A percentile compares a stretch with the other conserved stretches of the same genome.
Evolutionary conservation across 352 stramenopile species (phyloP).

Genomic region (Peronospora destructor): DNA sequence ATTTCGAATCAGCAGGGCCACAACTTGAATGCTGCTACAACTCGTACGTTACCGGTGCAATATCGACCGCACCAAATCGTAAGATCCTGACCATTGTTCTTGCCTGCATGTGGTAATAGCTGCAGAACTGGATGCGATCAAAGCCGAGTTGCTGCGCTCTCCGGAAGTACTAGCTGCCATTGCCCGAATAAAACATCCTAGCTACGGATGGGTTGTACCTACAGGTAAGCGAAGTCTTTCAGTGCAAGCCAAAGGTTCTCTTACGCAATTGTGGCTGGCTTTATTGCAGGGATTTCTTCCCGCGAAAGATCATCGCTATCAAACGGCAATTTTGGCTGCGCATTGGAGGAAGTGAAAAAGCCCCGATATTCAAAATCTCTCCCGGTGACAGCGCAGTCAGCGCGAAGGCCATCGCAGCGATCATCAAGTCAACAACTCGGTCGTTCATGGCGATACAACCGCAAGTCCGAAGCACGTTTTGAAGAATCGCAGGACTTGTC

Average conservation of each 20-base stretch:
- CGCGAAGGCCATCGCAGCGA: constrained; percentile 4
- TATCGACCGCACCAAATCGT: neutral
- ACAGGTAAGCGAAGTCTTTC: constrained; percentile 4
- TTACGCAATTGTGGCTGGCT: constrained; percentile 1
- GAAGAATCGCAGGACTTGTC: constrained; percentile 1
- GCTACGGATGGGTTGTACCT: constrained; percentile 3
- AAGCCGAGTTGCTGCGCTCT: constrained; percentile 17
- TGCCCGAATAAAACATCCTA: constrained; percentile 12
- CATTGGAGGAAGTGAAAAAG: constrained; percentile 7
- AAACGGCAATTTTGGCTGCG: neutral
- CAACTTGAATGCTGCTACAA: constrained; percentile 8
- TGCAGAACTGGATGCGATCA: constrained; percentile 16
- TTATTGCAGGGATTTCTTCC: constrained; percentile 1
- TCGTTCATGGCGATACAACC: constrained; percentile 3
- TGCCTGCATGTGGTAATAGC: constrained; percentile 7
- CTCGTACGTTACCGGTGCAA: constrained; percentile 6
- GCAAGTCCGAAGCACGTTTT: constrained; percentile 1
- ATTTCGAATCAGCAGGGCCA: constrained; percentile 8
- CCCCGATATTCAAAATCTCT: constrained; percentile 1
- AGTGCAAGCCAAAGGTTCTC: neutral
- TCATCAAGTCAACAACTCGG: constrained; percentile 11
- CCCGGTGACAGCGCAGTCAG: neutral
- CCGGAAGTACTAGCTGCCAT: constrained; percentile 23
- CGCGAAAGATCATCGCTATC: constrained; percentile 1
- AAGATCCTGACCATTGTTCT: constrained; percentile 6